Evolutionary conservation across 2,329 filamentous ascomycete genomes (phyloP).

Genomic region (Chaetomium olivaceum): DNA sequence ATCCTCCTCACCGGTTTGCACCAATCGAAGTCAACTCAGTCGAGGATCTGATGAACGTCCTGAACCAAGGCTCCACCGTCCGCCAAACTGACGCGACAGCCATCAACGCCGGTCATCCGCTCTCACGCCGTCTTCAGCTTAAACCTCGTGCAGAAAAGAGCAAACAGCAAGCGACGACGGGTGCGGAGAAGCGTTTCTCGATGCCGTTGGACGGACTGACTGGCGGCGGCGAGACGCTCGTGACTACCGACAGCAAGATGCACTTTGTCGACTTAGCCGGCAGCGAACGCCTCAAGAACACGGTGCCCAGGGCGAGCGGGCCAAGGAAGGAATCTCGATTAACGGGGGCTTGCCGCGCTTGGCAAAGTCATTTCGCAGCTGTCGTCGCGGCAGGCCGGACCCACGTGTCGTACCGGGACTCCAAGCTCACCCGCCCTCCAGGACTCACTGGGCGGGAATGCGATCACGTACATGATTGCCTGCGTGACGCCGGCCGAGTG

Average conservation of each 20-base stretch:
- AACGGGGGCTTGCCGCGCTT: conserved; percentile 89
- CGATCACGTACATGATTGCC: conserved; percentile 99
- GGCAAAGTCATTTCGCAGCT: conserved; percentile 98
- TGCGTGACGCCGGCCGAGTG: conserved; percentile 96
- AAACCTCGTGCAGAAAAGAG: conserved; percentile 86
- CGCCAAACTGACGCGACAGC: conserved; percentile 96
- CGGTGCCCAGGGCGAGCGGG: conserved; percentile 92
- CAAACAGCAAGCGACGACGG: conserved; percentile 53
- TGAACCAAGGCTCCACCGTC: conserved; percentile 91
- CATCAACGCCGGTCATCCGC: conserved; percentile 98
- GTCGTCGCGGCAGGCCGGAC: conserved; percentile 82
- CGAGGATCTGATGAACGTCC: conserved; percentile 83
- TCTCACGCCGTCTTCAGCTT: conserved; percentile 97
- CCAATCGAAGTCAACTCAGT: conserved; percentile 87
- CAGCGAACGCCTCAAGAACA: conserved; percentile 96
- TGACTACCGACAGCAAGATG: conserved; percentile 95
- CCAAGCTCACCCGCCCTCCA: conserved; percentile 93
- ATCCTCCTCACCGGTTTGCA: conserved; percentile 90
- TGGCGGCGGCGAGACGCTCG: conserved; percentile 64
- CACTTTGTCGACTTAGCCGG: conserved; percentile 98
- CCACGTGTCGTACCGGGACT: conserved; percentile 97
- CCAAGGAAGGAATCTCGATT: conserved; percentile 96
- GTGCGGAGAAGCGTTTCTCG: conserved; percentile 80
- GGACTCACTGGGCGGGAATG: conserved; percentile 94
- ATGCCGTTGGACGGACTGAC: conserved; percentile 80